A percentile compares a stretch with the other conserved stretches of the same genome.
Evolutionary conservation across 306 rosid species (phyloP).

Genomic region (Cicer chorassanicum): DNA sequence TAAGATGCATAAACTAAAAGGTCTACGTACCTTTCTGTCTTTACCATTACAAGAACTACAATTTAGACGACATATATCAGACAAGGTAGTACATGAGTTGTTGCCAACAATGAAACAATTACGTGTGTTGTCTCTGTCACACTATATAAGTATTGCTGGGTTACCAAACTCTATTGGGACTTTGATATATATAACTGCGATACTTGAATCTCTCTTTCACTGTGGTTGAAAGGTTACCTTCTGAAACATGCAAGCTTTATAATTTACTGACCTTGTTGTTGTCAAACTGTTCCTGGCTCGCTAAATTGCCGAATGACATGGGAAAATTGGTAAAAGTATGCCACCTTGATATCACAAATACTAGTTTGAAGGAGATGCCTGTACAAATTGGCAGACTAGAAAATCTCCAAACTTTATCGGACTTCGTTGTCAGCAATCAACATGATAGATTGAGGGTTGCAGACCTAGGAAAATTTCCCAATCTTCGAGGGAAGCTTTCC

Average conservation of each 20-base stretch:
- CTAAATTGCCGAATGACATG: not conserved
- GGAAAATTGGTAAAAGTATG: conserved; percentile 1
- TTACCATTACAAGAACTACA: not conserved
- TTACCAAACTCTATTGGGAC: conserved; percentile 20
- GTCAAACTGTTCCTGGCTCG: not conserved
- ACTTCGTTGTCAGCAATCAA: not conserved
- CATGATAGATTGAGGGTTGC: not conserved
- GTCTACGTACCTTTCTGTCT: conserved; percentile 17
- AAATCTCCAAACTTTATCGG: conserved; percentile 8
- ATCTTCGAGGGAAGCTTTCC: not conserved
- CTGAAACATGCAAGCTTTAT: conserved; percentile 5
- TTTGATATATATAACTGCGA: conserved; percentile 4
- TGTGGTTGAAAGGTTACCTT: not conserved
- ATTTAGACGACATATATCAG: not conserved
- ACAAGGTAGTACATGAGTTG: not conserved
- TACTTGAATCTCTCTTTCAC: not conserved
- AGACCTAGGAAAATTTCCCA: not conserved
- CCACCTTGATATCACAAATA: not conserved
- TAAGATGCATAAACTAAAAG: not conserved
- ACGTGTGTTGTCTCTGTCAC: conserved; percentile 21
- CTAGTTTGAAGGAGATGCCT: not conserved
- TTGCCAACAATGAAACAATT: conserved; percentile 8
- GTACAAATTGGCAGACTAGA: not conserved
- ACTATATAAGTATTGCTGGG: not conserved
- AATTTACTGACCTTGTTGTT: conserved; percentile 42